A percentile compares a stretch with the other conserved stretches of the same genome.
These are phyloP conservation scores for Pleurotus giganteus DNA, from an alignment of 768 basidiomycete species.

Conservation along the genomic window DNA sequence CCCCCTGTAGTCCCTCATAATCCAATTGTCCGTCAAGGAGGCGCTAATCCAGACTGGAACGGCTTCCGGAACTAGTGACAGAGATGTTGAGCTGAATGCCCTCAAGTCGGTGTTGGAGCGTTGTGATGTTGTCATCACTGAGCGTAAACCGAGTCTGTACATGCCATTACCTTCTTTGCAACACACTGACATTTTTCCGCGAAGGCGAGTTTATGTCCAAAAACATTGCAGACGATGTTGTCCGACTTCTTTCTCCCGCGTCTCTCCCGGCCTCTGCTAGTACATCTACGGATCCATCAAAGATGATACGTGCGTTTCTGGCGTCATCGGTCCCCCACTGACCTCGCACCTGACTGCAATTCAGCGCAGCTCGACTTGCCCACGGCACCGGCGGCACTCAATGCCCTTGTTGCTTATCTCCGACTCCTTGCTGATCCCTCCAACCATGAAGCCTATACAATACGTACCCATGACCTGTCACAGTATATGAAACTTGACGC, in stretches of 20 bases:
- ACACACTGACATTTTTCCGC: background rate
- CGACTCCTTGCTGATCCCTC: constrained; percentile 72
- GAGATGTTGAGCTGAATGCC: constrained; percentile 87
- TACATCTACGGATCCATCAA: constrained; percentile 47
- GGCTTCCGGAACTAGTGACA: constrained; percentile 65
- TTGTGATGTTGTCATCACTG: constrained; percentile 87
- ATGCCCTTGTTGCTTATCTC: constrained; percentile 83
- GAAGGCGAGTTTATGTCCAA: constrained; percentile 83
- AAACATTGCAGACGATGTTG: constrained; percentile 78
- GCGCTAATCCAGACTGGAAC: constrained; percentile 83
- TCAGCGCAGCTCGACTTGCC: constrained; percentile 79
- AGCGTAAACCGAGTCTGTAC: constrained; percentile 69
- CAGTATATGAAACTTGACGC: constrained; percentile 97
- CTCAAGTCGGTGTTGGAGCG: constrained; percentile 84
- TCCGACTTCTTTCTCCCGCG: constrained; percentile 58
- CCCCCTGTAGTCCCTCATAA: constrained; percentile 73
- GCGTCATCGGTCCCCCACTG: background rate
- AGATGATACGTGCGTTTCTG: constrained; percentile 51
- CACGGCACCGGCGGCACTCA: constrained; percentile 74
- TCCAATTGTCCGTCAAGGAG: constrained; percentile 97
- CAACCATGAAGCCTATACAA: constrained; percentile 77
- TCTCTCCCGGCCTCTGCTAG: constrained; percentile 32
- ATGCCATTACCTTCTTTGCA: background rate
- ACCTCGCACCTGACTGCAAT: background rate
- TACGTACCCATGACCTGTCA: constrained; percentile 85